Percentiles rank a stretch among this genome's conserved stretches.
phyloP scores from a whole-genome alignment of 1,284 basidiomycete genomes.

The Inonotus hispidus region DNA sequence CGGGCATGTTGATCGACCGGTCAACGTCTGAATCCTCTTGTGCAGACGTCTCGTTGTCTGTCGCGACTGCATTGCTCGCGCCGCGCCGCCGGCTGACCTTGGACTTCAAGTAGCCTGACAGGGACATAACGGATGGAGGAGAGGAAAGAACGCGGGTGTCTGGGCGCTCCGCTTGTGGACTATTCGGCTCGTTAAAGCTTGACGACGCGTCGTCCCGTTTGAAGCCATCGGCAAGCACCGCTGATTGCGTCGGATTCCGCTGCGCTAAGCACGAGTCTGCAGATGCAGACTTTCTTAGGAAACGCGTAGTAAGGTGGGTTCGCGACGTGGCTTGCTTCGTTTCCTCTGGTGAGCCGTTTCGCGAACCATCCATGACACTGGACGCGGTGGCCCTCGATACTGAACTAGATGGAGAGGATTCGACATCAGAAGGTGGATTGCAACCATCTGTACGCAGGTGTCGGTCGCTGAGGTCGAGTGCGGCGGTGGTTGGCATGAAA shows the following conservation, averaged over 20 bases:
- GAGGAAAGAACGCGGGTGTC: slow-evolving; percentile 27
- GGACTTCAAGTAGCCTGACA: slow-evolving; percentile 31
- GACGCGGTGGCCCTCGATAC: not conserved
- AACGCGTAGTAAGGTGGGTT: slow-evolving; percentile 26
- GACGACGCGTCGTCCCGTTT: slow-evolving; percentile 26
- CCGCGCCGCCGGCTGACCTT: slow-evolving; percentile 11
- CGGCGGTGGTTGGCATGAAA: slow-evolving; percentile 2
- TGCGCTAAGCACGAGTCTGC: slow-evolving; percentile 65
- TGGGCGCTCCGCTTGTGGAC: not conserved
- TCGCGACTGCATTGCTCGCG: slow-evolving; percentile 4
- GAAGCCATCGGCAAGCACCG: slow-evolving; percentile 32
- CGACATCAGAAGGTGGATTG: not conserved
- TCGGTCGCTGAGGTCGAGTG: slow-evolving; percentile 1
- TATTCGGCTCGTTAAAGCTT: not conserved
- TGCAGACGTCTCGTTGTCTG: slow-evolving; percentile 15
- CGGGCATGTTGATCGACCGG: not conserved
- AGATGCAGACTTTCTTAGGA: slow-evolving; percentile 65
- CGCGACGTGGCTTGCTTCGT: not conserved
- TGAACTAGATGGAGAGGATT: not conserved
- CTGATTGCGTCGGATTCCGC: slow-evolving; percentile 29
- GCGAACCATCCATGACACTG: not conserved
- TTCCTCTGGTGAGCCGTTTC: slow-evolving; percentile 3
- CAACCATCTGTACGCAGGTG: not conserved
- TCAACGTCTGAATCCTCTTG: slow-evolving; percentile 15
- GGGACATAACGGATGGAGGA: slow-evolving; percentile 29